phyloP scores from a whole-genome alignment of 176 grass and related monocot species.

The Typha latifolia region DNA sequence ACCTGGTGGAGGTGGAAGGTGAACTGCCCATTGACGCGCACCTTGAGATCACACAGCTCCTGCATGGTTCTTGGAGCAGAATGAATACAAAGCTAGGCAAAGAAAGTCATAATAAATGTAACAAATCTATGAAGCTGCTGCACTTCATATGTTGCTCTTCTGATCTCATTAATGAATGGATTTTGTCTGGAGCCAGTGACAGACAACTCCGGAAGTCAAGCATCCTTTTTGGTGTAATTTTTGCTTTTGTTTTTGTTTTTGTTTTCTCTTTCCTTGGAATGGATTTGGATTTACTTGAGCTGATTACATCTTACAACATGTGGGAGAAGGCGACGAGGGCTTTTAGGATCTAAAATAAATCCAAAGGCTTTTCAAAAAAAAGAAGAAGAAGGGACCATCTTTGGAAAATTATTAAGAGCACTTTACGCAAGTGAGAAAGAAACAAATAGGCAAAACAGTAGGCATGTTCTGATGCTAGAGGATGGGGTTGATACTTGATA shows the following conservation, averaged over 20 bases:
- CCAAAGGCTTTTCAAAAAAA: neutral
- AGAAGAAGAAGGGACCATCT: neutral
- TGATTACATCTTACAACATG: slow-evolving; percentile 17
- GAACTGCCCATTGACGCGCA: slow-evolving; percentile 76
- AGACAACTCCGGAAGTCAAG: neutral
- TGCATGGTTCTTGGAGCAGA: slow-evolving; percentile 41
- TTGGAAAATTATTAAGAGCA: slow-evolving; percentile 20
- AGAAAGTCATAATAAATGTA: neutral
- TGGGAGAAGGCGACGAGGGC: slow-evolving; percentile 21
- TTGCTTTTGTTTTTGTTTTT: no score
- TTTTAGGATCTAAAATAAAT: slow-evolving; percentile 14
- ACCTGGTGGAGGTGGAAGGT: slow-evolving; percentile 88
- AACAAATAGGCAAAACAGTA: slow-evolving; percentile 20
- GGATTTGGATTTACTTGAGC: slow-evolving; percentile 3
- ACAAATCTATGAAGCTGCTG: neutral
- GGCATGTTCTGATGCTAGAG: slow-evolving; percentile 1
- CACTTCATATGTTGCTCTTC: neutral
- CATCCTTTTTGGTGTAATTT: neutral
- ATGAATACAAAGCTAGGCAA: neutral
- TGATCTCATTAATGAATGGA: neutral
- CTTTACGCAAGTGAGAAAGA: slow-evolving; percentile 6
- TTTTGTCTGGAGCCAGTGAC: slow-evolving; percentile 7
- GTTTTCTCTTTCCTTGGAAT: neutral
- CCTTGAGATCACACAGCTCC: slow-evolving; percentile 77
- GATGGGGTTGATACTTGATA: slow-evolving; percentile 22